Base-by-base conservation (phyloP, 768 basidiomycete genomes). In the Dendrothele bispora region DNA sequence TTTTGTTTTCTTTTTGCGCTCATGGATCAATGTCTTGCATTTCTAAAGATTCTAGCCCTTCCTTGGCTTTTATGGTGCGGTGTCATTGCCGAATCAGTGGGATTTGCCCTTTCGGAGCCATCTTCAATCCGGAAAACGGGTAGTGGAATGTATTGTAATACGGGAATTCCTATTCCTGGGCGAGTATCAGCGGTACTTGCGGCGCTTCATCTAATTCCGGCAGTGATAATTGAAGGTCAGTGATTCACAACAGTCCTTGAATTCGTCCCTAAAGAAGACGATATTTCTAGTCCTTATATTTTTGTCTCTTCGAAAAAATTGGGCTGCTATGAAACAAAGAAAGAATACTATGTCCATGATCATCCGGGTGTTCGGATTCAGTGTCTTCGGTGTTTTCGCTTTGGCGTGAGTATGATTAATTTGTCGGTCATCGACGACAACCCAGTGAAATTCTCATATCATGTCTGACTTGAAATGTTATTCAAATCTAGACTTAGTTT, bases 141-240 rank as follows among this genome's bases (percentile, higher is more conserved):
- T 20, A 32, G 21, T 12, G 47, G 47, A 18, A 48, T 48, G 39
- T 48, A 40, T 26, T 48, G 47, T 17, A 41, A 48, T 35, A 40
- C 39, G 26, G 32, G 47, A 17, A 12, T 48, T 11, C 25, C 39
- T 22, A 24, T 35, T 39, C 47, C 47, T 14, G 39, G 47, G 21
- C 29, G 39, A 34, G 41, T 42, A 40, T 40, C 47, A 32, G 39
- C 46, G 27, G 46, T n/a, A 10, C 17, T 48, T 3, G 47, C 34
- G 12, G 22, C 39, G 12, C 24, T 41, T 5, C 18, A 32, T 5
- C 29, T 48, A 21, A 3, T 34, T 4, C 39, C 39, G 5, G 39
- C 29, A 11, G 29, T 35, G 3, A 28, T 48, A 18, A 41, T 48
- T 24, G 47, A 48, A 30, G 39, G 47, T 17, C 8, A 22, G 46